Percentiles rank a stretch among this genome's conserved stretches.
phyloP scores from a whole-genome alignment of 768 basidiomycete species.

The Scleroderma citrinum region DNA sequence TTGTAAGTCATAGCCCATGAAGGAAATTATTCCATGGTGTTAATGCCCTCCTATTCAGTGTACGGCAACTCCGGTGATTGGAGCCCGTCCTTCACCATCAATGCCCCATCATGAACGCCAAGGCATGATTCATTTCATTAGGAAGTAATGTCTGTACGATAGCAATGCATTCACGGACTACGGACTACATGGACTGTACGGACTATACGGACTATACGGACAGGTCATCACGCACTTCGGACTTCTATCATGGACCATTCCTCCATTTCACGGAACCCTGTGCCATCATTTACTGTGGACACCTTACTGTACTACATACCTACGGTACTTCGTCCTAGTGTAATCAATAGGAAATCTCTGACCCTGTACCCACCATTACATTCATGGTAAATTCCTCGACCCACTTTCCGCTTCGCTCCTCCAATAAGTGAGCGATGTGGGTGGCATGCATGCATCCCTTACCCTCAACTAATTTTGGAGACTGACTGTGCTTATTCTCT shows the following conservation, averaged over 20 bases:
- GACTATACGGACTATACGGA: background rate
- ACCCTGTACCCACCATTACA: background rate
- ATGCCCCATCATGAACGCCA: slow-evolving; percentile 10
- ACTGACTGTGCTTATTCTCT: too few species aligned
- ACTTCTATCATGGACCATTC: background rate
- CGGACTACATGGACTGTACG: too few species aligned
- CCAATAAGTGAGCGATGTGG: background rate
- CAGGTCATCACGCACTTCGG: slow-evolving; percentile 5
- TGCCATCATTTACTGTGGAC: background rate
- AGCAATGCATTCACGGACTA: background rate
- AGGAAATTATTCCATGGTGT: background rate
- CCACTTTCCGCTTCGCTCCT: background rate
- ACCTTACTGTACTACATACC: background rate
- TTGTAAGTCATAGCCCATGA: slow-evolving; percentile 28
- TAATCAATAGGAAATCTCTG: background rate
- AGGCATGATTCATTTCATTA: background rate
- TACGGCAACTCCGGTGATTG: slow-evolving; percentile 52
- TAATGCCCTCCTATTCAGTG: slow-evolving; percentile 26
- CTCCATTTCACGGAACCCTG: background rate
- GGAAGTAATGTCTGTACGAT: slow-evolving; percentile 12
- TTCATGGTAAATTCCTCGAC: background rate
- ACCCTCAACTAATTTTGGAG: too few species aligned
- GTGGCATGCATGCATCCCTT: background rate
- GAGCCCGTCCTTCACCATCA: slow-evolving; percentile 41
- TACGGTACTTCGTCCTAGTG: background rate